Conservation (phyloP, 371 early-diverging fungal species). For the Mucor circinelloides region DNA sequence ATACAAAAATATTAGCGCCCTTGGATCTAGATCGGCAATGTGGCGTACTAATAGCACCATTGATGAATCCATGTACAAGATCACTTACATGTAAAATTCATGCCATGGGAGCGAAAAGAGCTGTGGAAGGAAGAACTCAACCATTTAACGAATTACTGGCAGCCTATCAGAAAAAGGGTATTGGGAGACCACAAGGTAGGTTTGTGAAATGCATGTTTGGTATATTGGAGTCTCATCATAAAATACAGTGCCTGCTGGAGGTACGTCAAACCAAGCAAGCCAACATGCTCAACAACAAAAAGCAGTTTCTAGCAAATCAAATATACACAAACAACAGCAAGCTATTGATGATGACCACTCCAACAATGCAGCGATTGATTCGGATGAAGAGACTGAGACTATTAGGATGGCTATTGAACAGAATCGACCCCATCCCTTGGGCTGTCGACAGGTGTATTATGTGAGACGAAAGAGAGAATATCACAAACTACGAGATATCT, state of each 20-base stretch:
- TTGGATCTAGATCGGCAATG: constrained; percentile 85
- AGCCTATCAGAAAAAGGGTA: constrained; percentile 69
- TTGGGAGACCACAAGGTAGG: constrained; percentile 55
- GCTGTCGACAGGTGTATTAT: constrained; percentile 49
- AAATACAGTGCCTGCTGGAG: constrained; percentile 6
- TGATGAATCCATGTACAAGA: constrained; percentile 68
- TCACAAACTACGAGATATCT: constrained; percentile 63
- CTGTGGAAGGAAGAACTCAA: constrained; percentile 75
- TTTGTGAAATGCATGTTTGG: background rate
- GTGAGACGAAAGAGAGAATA: constrained; percentile 64
- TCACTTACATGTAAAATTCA: constrained; percentile 87
- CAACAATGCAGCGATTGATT: constrained; percentile 42
- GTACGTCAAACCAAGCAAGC: background rate
- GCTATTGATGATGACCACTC: background rate
- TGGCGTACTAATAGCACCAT: constrained; percentile 68
- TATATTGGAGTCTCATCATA: no score
- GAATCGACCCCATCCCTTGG: constrained; percentile 63
- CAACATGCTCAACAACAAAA: background rate
- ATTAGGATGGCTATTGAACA: constrained; percentile 57
- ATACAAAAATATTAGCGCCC: constrained; percentile 39
- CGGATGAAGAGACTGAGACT: constrained; percentile 70
- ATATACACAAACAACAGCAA: background rate
- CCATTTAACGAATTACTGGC: constrained; percentile 74
- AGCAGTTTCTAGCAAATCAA: background rate
- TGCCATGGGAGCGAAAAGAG: constrained; percentile 81